These are phyloP conservation scores for Venturiaceae sp. DNA, from an alignment of 2,329 filamentous ascomycete genomes.

Conservation along the genomic window DNA sequence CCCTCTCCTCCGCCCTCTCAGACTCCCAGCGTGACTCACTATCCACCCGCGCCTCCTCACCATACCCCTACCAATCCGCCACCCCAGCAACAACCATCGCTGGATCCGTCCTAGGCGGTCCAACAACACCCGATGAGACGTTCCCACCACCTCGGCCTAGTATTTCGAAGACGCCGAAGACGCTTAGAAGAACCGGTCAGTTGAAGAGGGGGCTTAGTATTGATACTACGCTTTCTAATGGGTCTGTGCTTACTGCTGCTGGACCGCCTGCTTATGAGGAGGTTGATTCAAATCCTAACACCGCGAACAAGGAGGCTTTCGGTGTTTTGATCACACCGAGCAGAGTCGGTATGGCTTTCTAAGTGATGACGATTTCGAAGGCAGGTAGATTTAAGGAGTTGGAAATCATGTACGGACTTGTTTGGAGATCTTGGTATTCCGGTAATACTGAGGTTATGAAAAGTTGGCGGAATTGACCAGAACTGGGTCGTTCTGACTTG, in stretches of 20 bases:
- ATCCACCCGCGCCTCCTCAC: neutral
- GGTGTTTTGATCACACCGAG: neutral
- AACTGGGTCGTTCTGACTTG: neutral
- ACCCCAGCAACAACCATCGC: constrained; percentile 2
- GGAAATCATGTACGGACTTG: neutral
- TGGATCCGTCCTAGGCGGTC: neutral
- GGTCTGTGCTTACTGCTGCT: neutral
- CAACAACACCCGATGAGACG: neutral
- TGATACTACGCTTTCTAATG: constrained; percentile 6
- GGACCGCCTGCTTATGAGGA: constrained; percentile 5
- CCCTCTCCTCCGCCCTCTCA: neutral
- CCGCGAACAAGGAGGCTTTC: neutral
- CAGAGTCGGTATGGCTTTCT: neutral
- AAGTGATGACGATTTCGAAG: neutral
- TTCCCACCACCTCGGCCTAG: neutral
- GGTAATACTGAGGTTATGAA: neutral
- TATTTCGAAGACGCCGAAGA: constrained; percentile 3
- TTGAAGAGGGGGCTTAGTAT: constrained; percentile 5
- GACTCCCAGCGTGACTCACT: neutral
- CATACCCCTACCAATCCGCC: neutral
- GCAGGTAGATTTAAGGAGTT: neutral
- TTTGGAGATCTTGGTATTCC: neutral
- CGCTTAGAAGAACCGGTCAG: neutral
- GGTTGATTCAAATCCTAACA: neutral
- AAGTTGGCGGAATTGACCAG: neutral